These are phyloP conservation scores for Penicillium longicatenatum DNA, from an alignment of 495 filamentous ascomycete genomes.

Conservation along the genomic window DNA sequence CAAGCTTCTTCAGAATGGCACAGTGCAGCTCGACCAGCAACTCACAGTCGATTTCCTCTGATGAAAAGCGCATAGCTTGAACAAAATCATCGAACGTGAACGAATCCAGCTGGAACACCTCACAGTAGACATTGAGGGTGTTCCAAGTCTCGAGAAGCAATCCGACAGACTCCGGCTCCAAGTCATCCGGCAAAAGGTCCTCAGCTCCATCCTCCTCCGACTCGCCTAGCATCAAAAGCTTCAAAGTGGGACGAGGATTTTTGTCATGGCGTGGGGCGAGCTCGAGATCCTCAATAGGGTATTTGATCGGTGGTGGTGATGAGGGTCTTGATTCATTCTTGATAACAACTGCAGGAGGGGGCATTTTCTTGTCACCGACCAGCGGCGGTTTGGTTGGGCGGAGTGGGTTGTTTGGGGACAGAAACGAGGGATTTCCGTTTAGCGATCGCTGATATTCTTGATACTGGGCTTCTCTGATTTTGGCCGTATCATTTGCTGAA, in stretches of 20 bases:
- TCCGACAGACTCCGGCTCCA: conserved; percentile 79
- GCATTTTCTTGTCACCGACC: conserved; percentile 41
- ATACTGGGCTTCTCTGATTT: conserved; percentile 50
- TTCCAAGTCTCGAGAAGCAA: conserved; percentile 88
- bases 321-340: conserved; percentile 53
- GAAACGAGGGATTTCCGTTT: conserved; percentile 52
- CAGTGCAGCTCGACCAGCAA: conserved; percentile 91
- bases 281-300: conserved; percentile 93
- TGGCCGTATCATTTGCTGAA: conserved; percentile 45
- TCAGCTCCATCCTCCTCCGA: conserved; percentile 42
- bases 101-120: conserved; percentile 89
- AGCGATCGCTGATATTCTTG: conserved; percentile 55
- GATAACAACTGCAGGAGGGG: conserved; percentile 34
- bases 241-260: conserved; percentile 68
- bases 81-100: conserved; percentile 98
- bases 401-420: conserved; percentile 33
- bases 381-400: conserved; percentile 40
- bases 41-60: conserved; percentile 78
- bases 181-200: conserved; percentile 53
- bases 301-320: conserved; percentile 80
- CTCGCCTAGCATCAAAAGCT: conserved; percentile 68
- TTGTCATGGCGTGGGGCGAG: conserved; percentile 62
- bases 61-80: conserved; percentile 80
- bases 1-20: conserved; percentile 82
- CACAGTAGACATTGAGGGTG: conserved; percentile 93